Conservation (phyloP, 495 filamentous ascomycete species). For the Talaromyces adpressus region DNA sequence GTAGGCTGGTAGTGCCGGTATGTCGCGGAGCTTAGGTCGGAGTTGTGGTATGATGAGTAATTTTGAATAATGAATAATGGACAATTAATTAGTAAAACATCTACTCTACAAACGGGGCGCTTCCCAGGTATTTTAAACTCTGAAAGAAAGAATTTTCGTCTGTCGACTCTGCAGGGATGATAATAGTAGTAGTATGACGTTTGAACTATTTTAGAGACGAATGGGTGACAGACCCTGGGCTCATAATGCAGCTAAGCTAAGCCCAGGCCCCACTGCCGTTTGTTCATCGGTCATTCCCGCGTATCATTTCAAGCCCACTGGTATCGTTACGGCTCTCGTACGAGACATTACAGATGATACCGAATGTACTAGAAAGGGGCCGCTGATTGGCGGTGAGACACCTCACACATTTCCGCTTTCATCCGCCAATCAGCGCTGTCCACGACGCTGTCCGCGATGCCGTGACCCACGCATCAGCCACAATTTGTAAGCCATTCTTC, state of each 20-base stretch:
- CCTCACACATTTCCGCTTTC: background rate
- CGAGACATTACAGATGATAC: background rate
- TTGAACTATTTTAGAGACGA: background rate
- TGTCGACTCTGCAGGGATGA: background rate
- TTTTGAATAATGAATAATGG: background rate
- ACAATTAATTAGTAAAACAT: background rate
- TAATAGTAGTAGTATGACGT: background rate
- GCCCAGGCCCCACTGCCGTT: background rate
- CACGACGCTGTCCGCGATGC: background rate
- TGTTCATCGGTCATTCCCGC: background rate
- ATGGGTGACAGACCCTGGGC: too few species aligned
- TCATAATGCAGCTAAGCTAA: background rate
- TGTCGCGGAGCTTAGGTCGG: background rate
- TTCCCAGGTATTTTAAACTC: background rate
- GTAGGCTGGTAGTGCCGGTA: background rate
- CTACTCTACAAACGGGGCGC: background rate
- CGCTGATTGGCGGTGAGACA: background rate
- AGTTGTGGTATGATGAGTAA: background rate
- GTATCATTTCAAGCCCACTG: background rate
- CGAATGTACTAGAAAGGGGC: background rate
- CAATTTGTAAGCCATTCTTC: background rate
- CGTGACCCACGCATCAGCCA: background rate
- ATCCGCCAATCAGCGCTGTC: constrained; percentile 1
- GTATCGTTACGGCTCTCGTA: background rate
- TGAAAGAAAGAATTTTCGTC: background rate